Percentiles rank a stretch among this genome's conserved stretches.
Conservation (phyloP, 805 yeast species). For the Metschnikowia gruessii region DNA sequence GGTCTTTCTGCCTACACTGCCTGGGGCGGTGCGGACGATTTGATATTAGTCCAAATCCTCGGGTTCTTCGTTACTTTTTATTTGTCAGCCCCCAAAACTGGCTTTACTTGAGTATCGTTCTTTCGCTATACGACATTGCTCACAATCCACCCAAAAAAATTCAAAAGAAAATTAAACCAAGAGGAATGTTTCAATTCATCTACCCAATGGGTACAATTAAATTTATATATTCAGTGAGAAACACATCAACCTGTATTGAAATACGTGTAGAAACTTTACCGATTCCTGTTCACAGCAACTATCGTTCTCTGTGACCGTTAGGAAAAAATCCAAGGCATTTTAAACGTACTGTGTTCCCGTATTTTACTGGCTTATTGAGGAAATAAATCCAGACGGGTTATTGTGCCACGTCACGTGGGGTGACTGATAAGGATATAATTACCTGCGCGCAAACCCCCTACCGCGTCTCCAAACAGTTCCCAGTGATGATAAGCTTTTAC, state of each 20-base stretch:
- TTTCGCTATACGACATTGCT: not conserved
- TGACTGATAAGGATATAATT: not conserved
- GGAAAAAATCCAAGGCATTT: not conserved
- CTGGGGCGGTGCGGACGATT: slow-evolving; percentile 1
- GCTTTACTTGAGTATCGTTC: not conserved
- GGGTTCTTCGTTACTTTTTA: not conserved
- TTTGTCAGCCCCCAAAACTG: not conserved
- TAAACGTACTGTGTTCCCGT: not conserved
- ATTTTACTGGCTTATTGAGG: not conserved
- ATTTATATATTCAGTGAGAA: too few species aligned
- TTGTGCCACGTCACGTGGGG: not conserved
- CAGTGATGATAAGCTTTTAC: too few species aligned
- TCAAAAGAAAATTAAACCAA: not conserved
- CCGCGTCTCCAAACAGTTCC: too few species aligned
- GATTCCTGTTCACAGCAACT: too few species aligned
- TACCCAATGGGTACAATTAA: not conserved
- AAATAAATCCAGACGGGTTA: too few species aligned
- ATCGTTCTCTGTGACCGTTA: not conserved
- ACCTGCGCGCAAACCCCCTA: not conserved
- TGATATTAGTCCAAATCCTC: slow-evolving; percentile 1
- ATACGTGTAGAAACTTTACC: too few species aligned
- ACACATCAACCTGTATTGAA: too few species aligned
- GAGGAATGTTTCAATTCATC: slow-evolving; percentile 1
- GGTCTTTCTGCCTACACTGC: not conserved
- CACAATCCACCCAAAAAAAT: not conserved